Percentiles rank a stretch among this genome's conserved stretches.
Evolutionary conservation across 768 basidiomycete genomes (phyloP).

Genomic region (Termitomyces sp.): DNA sequence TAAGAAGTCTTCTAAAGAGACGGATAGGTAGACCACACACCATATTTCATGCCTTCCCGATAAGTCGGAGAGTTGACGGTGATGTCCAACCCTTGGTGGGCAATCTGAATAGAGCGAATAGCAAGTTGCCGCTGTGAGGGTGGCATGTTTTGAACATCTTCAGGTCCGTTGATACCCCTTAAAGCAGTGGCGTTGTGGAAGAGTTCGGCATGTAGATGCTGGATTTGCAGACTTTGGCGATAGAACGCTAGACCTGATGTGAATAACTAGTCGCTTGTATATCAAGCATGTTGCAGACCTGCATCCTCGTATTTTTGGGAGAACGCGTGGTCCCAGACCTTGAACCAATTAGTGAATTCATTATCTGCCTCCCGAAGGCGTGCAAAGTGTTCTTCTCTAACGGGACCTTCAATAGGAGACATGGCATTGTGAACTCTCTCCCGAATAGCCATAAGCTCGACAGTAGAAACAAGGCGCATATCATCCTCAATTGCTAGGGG

Average conservation of each 20-base stretch:
- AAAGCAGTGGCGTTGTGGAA: conserved; percentile 83
- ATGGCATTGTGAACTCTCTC: conserved; percentile 82
- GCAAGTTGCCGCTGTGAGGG: conserved; percentile 73
- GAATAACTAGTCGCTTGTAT: not conserved
- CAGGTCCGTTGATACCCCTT: conserved; percentile 76
- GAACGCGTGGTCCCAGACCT: conserved; percentile 73
- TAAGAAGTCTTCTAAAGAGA: not conserved
- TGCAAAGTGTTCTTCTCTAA: conserved; percentile 65
- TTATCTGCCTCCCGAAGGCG: conserved; percentile 67
- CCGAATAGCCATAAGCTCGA: conserved; percentile 86
- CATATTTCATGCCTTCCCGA: conserved; percentile 88
- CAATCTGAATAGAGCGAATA: conserved; percentile 77
- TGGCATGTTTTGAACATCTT: conserved; percentile 84
- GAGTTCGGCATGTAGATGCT: conserved; percentile 80
- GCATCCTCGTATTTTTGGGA: conserved; percentile 81
- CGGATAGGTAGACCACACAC: conserved; percentile 32
- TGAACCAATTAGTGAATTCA: conserved; percentile 80
- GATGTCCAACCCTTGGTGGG: conserved; percentile 74
- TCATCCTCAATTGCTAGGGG: conserved; percentile 90
- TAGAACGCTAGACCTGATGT: conserved; percentile 58
- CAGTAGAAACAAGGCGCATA: conserved; percentile 91
- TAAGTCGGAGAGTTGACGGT: conserved; percentile 82
- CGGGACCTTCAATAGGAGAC: conserved; percentile 71
- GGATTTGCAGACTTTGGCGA: conserved; percentile 81
- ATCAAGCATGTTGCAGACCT: conserved; percentile 34